phyloP scores from a whole-genome alignment of 495 filamentous ascomycete species.

The Cercophora newfieldiana region DNA sequence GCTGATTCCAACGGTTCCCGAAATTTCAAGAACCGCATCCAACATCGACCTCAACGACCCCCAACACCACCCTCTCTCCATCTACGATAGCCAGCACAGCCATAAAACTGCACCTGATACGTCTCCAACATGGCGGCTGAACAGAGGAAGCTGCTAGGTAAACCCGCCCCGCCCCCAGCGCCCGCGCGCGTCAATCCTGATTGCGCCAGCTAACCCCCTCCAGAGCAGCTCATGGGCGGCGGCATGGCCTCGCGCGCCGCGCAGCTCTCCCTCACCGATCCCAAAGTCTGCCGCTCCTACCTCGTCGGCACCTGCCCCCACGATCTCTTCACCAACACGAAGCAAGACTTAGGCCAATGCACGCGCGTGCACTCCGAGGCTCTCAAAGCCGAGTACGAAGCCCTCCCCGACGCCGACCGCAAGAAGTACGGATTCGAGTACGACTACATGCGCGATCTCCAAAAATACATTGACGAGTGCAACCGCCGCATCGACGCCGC shows the following conservation, averaged over 20 bases:
- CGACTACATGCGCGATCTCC: constrained; percentile 94
- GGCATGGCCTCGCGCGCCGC: constrained; percentile 68
- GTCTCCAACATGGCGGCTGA: constrained; percentile 77
- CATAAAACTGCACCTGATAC: neutral
- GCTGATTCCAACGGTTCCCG: neutral
- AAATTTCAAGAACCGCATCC: neutral
- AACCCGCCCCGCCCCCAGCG: constrained; percentile 29
- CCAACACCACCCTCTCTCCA: neutral
- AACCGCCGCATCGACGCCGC: constrained; percentile 89
- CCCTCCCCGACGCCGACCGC: constrained; percentile 64
- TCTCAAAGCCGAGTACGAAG: constrained; percentile 84
- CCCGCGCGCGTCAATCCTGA: neutral
- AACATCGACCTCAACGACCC: neutral
- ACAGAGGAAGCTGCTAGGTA: constrained; percentile 92
- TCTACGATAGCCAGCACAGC: neutral
- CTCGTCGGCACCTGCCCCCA: constrained; percentile 93
- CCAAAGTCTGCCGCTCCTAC: constrained; percentile 93
- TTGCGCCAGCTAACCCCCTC: constrained; percentile 21
- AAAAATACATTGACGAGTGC: constrained; percentile 94
- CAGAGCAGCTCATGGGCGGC: constrained; percentile 81
- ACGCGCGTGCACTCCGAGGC: constrained; percentile 87
- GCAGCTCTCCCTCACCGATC: constrained; percentile 84
- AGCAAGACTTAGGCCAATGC: constrained; percentile 92
- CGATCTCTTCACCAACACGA: constrained; percentile 99
- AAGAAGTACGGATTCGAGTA: constrained; percentile 86